Evolutionary conservation across 441 rosid genomes (phyloP).

Genomic region (Hura crepitans): DNA sequence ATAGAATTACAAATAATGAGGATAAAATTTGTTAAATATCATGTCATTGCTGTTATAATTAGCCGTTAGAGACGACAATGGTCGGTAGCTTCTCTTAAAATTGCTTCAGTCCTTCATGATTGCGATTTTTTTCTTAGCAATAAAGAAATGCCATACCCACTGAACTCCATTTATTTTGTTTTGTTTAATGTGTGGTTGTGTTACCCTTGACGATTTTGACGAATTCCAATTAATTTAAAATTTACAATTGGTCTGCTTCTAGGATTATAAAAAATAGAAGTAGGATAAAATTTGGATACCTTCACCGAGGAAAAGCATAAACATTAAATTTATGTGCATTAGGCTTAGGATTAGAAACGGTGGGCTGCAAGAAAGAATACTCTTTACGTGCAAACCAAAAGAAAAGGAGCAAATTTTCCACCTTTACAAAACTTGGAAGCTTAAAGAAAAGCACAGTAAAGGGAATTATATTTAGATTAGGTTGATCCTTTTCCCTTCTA

Average conservation of each 20-base stretch:
- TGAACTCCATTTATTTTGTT: background rate
- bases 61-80: conserved; percentile 1
- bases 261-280: no score
- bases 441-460: background rate
- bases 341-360: background rate
- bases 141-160: background rate
- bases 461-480: background rate
- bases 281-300: no score
- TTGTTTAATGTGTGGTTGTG: no score
- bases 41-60: no score
- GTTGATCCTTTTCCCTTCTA: background rate
- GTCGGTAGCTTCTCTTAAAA: background rate
- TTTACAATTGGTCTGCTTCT: no score
- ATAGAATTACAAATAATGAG: no score
- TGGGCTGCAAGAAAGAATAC: background rate
- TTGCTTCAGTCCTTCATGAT: background rate
- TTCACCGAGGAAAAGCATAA: background rate
- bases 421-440: background rate
- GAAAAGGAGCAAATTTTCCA: background rate
- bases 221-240: no score
- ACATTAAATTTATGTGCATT: no score
- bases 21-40: no score
- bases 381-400: background rate
- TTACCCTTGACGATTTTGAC: no score
- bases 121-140: background rate